These are phyloP conservation scores for Fusarium albosuccineum DNA, from an alignment of 2,329 filamentous ascomycete genomes.

Conservation along the genomic window DNA sequence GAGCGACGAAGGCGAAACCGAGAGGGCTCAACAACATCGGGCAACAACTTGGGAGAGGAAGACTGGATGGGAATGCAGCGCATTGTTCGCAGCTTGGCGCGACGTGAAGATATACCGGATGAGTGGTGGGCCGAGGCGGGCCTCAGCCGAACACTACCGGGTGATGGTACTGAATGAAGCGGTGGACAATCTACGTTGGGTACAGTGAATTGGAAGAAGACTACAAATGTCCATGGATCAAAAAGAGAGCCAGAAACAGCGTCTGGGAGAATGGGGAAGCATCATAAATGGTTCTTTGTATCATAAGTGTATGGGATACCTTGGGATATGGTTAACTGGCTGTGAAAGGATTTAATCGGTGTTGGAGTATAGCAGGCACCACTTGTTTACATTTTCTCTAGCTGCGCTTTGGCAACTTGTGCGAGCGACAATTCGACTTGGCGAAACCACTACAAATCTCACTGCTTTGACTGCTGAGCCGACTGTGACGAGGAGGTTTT, in stretches of 20 bases:
- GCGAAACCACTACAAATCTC: background rate
- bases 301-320: slow-evolving; percentile 20
- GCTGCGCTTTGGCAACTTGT: background rate
- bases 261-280: slow-evolving; percentile 21
- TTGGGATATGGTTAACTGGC: background rate
- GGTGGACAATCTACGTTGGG: slow-evolving; percentile 2
- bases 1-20: slow-evolving; percentile 35
- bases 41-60: slow-evolving; percentile 50
- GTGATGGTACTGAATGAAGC: slow-evolving; percentile 45
- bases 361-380: slow-evolving; percentile 4
- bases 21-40: slow-evolving; percentile 38
- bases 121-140: slow-evolving; percentile 84
- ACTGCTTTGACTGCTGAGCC: slow-evolving; percentile 3
- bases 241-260: slow-evolving; percentile 10
- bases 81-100: slow-evolving; percentile 77
- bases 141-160: slow-evolving; percentile 68
- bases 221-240: background rate
- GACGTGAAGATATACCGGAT: slow-evolving; percentile 81
- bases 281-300: slow-evolving; percentile 16
- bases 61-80: slow-evolving; percentile 74
- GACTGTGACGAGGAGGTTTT: slow-evolving; percentile 6
- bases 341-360: slow-evolving; percentile 13
- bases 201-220: slow-evolving; percentile 8
- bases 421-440: background rate
- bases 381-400: background rate